Base-by-base conservation (phyloP, 805 yeast species). In the Yamadazyma laniorum region DNA sequence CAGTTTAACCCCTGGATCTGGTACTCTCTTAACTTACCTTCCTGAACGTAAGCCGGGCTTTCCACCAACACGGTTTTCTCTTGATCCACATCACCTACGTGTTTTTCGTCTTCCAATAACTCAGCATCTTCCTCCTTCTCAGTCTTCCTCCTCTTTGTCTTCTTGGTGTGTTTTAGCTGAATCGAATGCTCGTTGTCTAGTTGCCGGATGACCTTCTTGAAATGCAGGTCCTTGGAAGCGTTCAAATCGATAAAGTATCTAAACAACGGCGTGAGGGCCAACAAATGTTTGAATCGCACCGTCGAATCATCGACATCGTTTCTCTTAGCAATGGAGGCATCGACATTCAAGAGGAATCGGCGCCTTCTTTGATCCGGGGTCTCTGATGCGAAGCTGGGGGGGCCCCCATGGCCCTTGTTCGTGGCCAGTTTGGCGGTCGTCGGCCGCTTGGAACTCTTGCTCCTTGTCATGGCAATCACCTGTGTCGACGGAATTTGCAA, bases 1-100 rank as follows among this genome's bases (percentile, higher is more conserved):
- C 99, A 91, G 62, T 93, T 93, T 35, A 91, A 73, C 35, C 99
- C 99, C 56, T 89, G 96, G 21, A 91, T 70, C 65, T 91, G 99
- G 58, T 93, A 91, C 55, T 88, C 95, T 51, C 99, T 75, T 51
- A 93, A 67, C 37, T 58, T 72, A 7, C 99, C 99, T 6, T 59
- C 62, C 27, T 80, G 64, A 29, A 91, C 67, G 55, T 73, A 91
- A 3, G 79, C 69, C 0, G 99, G 99, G 0, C 91, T 79, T 53
- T 87, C 95, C 0, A 95, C 83, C 36, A 91, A 70, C n/a, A 85
- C 82, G 0, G 88, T 80, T 5, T 56, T 48, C 29, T 58, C 61
- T 3, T 82, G 69, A 25, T 73, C 77, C 25, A 74, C 80, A 27
- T 35, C 45, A 15, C 35, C 40, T 6, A 35, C 23, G 23, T 43